A percentile compares a stretch with the other conserved stretches of the same genome.
These are phyloP conservation scores for Xylariales sp. DNA, from an alignment of 2,329 filamentous ascomycete genomes.

Conservation along the genomic window DNA sequence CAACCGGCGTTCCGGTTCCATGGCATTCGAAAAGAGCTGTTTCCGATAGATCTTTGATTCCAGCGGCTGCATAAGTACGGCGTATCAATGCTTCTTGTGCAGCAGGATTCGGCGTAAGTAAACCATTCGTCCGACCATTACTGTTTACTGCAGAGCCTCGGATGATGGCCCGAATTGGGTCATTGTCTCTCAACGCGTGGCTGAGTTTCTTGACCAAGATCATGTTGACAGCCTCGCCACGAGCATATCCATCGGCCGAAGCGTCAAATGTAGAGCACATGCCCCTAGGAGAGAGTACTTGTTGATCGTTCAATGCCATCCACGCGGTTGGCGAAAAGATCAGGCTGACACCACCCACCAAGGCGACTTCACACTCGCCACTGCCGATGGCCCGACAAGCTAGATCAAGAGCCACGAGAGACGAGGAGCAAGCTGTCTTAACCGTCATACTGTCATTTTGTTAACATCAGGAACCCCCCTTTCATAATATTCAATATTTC, in stretches of 20 bases:
- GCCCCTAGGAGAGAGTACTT: slow-evolving; percentile 30
- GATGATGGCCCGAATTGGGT: slow-evolving; percentile 14
- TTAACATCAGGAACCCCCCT: no score
- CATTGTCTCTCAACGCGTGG: slow-evolving; percentile 5
- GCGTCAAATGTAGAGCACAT: slow-evolving; percentile 35
- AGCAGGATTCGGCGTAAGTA: slow-evolving; percentile 12
- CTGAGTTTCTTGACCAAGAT: slow-evolving; percentile 23
- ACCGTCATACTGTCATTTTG: no score
- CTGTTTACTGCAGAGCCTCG: slow-evolving; percentile 16
- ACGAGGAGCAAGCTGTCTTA: no score
- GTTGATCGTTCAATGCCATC: no score
- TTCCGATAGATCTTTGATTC: slow-evolving; percentile 9
- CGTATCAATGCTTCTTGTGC: slow-evolving; percentile 18
- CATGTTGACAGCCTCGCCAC: slow-evolving; percentile 42
- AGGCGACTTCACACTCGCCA: no score
- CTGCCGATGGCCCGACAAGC: no score
- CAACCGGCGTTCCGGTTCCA: slow-evolving; percentile 33
- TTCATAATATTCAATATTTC: no score
- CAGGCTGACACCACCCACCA: no score
- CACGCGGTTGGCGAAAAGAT: no score
- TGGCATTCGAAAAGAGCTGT: slow-evolving; percentile 16
- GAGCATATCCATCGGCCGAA: slow-evolving; percentile 44
- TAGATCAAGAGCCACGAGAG: no score
- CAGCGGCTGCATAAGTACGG: slow-evolving; percentile 14
- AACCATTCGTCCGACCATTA: slow-evolving; percentile 16